Conservation (phyloP, 148 eudicot species). For the Chenopodium album region DNA sequence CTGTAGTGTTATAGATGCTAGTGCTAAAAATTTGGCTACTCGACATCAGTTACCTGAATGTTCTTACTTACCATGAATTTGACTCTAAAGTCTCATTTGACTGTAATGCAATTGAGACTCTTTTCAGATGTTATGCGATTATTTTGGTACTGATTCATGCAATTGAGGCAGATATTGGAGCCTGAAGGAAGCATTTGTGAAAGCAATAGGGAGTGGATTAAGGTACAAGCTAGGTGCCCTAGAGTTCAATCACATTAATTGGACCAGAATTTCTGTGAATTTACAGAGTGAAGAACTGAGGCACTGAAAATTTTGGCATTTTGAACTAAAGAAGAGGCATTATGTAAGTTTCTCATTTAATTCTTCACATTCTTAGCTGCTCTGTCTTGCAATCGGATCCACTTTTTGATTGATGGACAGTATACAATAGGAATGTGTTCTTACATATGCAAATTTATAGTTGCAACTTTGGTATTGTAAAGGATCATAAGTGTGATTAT, state of each 20-base stretch:
- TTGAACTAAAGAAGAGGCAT: slow-evolving; percentile 47
- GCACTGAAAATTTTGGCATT: slow-evolving; percentile 72
- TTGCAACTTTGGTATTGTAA: background rate
- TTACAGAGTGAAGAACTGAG: slow-evolving; percentile 44
- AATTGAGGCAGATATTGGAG: slow-evolving; percentile 71
- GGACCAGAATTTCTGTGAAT: slow-evolving; percentile 53
- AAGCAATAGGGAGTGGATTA: slow-evolving; percentile 74
- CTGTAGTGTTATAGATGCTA: background rate
- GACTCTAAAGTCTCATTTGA: background rate
- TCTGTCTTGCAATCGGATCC: background rate
- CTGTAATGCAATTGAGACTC: background rate
- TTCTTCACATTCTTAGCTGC: background rate
- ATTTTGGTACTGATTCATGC: slow-evolving; percentile 6
- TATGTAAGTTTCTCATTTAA: slow-evolving; percentile 45
- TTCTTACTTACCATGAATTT: background rate
- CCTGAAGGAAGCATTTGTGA: slow-evolving; percentile 83
- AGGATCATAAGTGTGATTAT: background rate
- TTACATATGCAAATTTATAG: background rate
- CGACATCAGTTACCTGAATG: background rate
- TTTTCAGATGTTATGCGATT: background rate
- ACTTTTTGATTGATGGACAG: background rate
- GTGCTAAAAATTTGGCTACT: background rate
- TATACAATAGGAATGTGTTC: background rate
- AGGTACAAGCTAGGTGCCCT: slow-evolving; percentile 48
- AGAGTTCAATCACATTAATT: slow-evolving; percentile 59